phyloP scores from a whole-genome alignment of 2,329 filamentous ascomycete species.

The Aspergillus latus region DNA sequence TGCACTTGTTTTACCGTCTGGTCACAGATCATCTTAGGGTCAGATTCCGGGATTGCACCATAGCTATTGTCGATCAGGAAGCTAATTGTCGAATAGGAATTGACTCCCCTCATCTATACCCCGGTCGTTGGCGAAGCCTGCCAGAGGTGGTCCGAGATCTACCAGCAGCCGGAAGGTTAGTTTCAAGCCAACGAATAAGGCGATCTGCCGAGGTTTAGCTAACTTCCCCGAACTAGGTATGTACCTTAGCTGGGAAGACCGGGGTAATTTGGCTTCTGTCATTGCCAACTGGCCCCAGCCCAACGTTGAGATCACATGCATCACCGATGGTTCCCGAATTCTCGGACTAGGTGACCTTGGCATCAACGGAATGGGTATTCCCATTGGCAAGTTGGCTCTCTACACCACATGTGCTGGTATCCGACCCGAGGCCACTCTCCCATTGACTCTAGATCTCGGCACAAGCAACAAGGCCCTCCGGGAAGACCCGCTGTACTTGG shows the following conservation, averaged over 20 bases:
- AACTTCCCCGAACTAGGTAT: constrained; percentile 52
- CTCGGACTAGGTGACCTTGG: constrained; percentile 89
- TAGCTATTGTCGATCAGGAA: constrained; percentile 1
- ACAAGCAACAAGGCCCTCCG: constrained; percentile 63
- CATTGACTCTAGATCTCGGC: constrained; percentile 62
- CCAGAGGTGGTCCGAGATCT: constrained; percentile 92
- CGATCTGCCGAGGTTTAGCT: constrained; percentile 8
- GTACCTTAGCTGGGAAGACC: constrained; percentile 94
- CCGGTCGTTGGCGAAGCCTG: constrained; percentile 82
- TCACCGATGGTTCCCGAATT: constrained; percentile 94
- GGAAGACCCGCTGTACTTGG: constrained; percentile 88
- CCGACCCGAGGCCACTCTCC: constrained; percentile 69
- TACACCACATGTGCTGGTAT: constrained; percentile 97
- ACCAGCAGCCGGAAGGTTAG: constrained; percentile 84
- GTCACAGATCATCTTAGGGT: constrained; percentile 50
- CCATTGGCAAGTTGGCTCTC: constrained; percentile 91
- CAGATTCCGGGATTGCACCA: not conserved
- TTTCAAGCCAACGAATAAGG: constrained; percentile 10
- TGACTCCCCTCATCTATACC: constrained; percentile 53
- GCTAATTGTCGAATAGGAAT: constrained; percentile 37
- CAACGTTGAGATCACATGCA: constrained; percentile 90
- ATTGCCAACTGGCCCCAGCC: constrained; percentile 89
- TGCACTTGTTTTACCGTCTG: constrained; percentile 54
- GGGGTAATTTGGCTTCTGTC: constrained; percentile 83
- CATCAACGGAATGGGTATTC: constrained; percentile 96